Evolutionary conservation across 768 basidiomycete genomes (phyloP), one percentile per base, ranked within the genome.

Genomic region (Tylopilus sp.): DNA sequence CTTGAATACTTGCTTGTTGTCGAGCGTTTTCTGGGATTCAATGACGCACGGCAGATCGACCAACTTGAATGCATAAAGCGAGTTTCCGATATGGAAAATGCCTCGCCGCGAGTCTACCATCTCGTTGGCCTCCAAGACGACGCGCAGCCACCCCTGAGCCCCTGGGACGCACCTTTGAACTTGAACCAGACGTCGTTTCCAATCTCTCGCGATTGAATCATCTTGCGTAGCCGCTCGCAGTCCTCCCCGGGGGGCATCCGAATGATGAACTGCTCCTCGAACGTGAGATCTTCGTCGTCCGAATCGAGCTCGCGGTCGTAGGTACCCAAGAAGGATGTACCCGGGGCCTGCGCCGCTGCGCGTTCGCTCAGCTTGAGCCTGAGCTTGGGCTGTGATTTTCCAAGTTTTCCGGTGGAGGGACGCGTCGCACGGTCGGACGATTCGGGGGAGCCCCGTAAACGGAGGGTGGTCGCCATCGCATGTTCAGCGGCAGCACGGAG

Each of bases 1-100:
- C 70, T 99, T 99, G 77, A 98, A 97, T 83, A 97, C 88, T 64
- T 97, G 93, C 67, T 95, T 93, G 67, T 86, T 89, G 70, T 98
- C 97, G 44, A 95, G 70, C 2, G 95, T 93, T 76, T 98, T 98
- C 69, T 98, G 95, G 12, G 91, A 82, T 65, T 99, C 97, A 56
- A 95, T 78, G 46, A 99, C 82, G 69, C 90, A 91, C 2, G 97
- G 97, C 40, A 99, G 74, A 69, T 99, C 97, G 51, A 98, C 97
- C 21, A 99, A 80, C 69, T 98, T 98, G 20, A 95, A 83, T 25
- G 90, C 82, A 66, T 95, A 95, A 0, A 82, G 76, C 47, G 77
- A 82, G 52, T 84, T 84, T 11, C 86, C 88, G 21, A 95, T 77
- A 68, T 94, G 91, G 67, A 99, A 93, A 31, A 89, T 77, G 10